Evolutionary conservation across 495 filamentous ascomycete species (phyloP), one percentile per base, ranked within the genome.

Genomic region (Xylaria curta): DNA sequence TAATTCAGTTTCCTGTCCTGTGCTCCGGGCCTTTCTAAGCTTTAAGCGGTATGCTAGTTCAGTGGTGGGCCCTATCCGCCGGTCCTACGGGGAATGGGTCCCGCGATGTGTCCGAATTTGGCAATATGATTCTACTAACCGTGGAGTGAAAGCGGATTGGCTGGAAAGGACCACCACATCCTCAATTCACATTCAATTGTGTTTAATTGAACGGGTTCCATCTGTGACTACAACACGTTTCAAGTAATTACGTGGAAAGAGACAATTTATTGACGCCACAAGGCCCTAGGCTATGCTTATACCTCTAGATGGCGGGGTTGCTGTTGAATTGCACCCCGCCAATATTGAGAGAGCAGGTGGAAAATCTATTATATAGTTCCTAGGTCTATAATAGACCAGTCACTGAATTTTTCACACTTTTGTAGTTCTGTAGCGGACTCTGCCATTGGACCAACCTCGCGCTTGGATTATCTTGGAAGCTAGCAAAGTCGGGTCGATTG

Each of bases 381-480:
- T 26, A 21, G 51, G 10, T 4, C 51, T 54, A 54, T 53, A 53
- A 24, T 53, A 49, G 44, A 47, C 44, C 15, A n/a, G 15, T n/a
- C 17, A n/a, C 3, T 21, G 47, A 51, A 8, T 38, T 54, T 54
- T 54, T 54, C 12, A 28, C 51, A 0, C 19, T 21, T 21, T 17
- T n/a, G 19, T 51, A 24, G 19, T 26, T 4, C 21, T 4, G 8
- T 21, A 13, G 24, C 21, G 3, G 49, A 26, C 24, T 31, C 13
- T 31, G 26, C 53, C 7, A 63, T 60, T 60, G 58, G 87, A 86
- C 38, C 60, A 44, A 63, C 38, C 60, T 44, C 60, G 60, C 60
- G 60, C 60, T 63, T 63, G 60, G 26, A 15, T 17, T 28, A 5
- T 44, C 12, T 26, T 42, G 60, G 38, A 38, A 12, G n/a, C 38